A percentile compares a stretch with the other conserved stretches of the same genome.
Conservation (phyloP, 176 grass and related monocot genomes). For the Aegilops longissima region DNA sequence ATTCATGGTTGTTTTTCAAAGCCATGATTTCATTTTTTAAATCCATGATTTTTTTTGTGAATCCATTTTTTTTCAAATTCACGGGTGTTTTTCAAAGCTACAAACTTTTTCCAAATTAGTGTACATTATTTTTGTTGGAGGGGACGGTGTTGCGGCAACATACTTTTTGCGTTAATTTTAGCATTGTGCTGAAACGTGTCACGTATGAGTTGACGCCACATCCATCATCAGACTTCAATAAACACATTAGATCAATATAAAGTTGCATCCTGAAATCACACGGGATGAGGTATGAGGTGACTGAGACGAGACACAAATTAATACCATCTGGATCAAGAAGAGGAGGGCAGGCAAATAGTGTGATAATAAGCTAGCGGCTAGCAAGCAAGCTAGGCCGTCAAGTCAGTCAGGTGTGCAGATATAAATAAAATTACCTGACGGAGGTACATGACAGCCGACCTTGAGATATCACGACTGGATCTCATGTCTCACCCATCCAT, state of each 20-base stretch:
- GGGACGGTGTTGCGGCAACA: too few relatives aligned
- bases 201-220: neutral
- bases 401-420: neutral
- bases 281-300: neutral
- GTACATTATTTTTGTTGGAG: too few relatives aligned
- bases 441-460: neutral
- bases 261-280: neutral
- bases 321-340: neutral
- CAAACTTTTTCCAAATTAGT: too few relatives aligned
- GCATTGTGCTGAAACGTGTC: neutral
- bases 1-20: too few relatives aligned
- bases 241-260: neutral
- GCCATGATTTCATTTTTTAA: too few relatives aligned
- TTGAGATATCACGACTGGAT: neutral
- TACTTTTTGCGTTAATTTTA: too few relatives aligned
- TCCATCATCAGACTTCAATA: neutral
- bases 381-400: neutral
- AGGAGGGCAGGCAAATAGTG: neutral
- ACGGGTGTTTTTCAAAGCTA: too few relatives aligned
- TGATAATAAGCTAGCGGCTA: neutral
- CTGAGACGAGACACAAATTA: neutral
- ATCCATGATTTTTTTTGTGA: too few relatives aligned
- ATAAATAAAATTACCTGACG: conserved; percentile 5
- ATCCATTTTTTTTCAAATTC: too few relatives aligned
- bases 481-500: neutral